Percentiles rank a stretch among this genome's conserved stretches.
Evolutionary conservation across 768 basidiomycete genomes (phyloP).

Genomic region (Cyclocybe cylindracea): DNA sequence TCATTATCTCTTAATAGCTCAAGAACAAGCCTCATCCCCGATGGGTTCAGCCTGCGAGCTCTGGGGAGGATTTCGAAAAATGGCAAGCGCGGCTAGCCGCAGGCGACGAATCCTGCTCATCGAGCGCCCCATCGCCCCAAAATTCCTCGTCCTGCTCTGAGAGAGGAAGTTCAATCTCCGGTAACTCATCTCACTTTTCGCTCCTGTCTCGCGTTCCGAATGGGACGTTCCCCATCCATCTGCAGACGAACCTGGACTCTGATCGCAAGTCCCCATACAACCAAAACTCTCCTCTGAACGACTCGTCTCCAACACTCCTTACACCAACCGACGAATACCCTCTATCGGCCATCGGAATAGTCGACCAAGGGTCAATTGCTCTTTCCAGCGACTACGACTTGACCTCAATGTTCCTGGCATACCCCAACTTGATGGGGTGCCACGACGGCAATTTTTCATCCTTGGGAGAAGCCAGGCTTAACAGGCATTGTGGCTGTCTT

Average conservation of each 20-base stretch:
- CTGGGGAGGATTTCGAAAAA: slow-evolving; percentile 32
- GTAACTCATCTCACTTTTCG: slow-evolving; percentile 7
- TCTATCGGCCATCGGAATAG: slow-evolving; percentile 30
- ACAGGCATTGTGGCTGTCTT: slow-evolving; percentile 58
- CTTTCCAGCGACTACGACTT: slow-evolving; percentile 41
- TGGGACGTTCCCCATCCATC: slow-evolving; percentile 16
- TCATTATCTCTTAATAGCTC: slow-evolving; percentile 38
- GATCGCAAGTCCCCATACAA: slow-evolving; percentile 27
- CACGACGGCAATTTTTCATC: slow-evolving; percentile 21
- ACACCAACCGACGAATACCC: slow-evolving; percentile 49
- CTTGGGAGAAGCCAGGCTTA: slow-evolving; percentile 24
- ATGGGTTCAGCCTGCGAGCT: slow-evolving; percentile 51
- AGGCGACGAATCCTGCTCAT: slow-evolving; percentile 21
- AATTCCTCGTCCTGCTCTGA: slow-evolving; percentile 31
- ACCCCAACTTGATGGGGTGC: slow-evolving; percentile 26
- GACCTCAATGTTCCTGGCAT: slow-evolving; percentile 40
- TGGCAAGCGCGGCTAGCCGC: slow-evolving; percentile 22
- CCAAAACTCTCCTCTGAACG: slow-evolving; percentile 33
- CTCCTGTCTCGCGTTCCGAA: slow-evolving; percentile 14
- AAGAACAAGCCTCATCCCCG: slow-evolving; percentile 75
- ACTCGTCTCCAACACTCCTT: slow-evolving; percentile 39
- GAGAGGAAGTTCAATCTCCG: slow-evolving; percentile 20
- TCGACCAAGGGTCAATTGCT: slow-evolving; percentile 5
- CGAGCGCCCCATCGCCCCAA: slow-evolving; percentile 29
- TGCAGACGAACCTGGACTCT: slow-evolving; percentile 25